These are phyloP conservation scores for Zymoseptoria ardabiliae DNA, from an alignment of 2,329 filamentous ascomycete species.

Conservation along the genomic window DNA sequence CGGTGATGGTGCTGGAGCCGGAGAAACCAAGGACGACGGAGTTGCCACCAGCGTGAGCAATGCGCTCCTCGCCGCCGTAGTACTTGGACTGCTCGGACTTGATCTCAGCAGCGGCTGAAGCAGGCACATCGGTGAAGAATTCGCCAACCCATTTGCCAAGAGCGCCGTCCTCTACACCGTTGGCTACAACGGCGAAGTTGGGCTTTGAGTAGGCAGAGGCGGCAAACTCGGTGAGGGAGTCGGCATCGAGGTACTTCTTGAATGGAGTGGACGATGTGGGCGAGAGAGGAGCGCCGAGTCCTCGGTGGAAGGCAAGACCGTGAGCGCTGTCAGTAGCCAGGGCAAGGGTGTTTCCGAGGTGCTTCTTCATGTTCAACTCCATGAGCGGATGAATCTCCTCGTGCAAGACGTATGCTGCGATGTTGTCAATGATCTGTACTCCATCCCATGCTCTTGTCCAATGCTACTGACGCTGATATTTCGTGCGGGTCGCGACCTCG, in stretches of 20 bases:
- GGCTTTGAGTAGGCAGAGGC: slow-evolving; percentile 74
- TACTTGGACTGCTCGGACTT: slow-evolving; percentile 69
- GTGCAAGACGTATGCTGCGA: slow-evolving; percentile 74
- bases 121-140: slow-evolving; percentile 73
- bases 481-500: slow-evolving; percentile 82
- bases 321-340: slow-evolving; percentile 83
- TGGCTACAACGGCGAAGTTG: slow-evolving; percentile 86
- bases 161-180: slow-evolving; percentile 69
- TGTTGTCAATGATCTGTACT: slow-evolving; percentile 13
- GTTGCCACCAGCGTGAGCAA: slow-evolving; percentile 68
- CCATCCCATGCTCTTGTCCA: slow-evolving; percentile 1
- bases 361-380: slow-evolving; percentile 66
- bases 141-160: slow-evolving; percentile 85
- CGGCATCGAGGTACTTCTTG: slow-evolving; percentile 72
- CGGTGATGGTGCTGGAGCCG: slow-evolving; percentile 68
- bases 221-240: slow-evolving; percentile 68
- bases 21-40: slow-evolving; percentile 87
- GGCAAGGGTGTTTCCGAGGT: slow-evolving; percentile 55
- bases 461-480: slow-evolving; percentile 58
- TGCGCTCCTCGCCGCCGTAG: slow-evolving; percentile 90
- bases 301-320: slow-evolving; percentile 82
- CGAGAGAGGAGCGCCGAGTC: slow-evolving; percentile 73
- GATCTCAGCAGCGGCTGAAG: slow-evolving; percentile 45
- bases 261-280: slow-evolving; percentile 65
- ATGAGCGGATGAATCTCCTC: slow-evolving; percentile 79